phyloP scores from a whole-genome alignment of 495 filamentous ascomycete genomes.

The Penicillium paxilli region DNA sequence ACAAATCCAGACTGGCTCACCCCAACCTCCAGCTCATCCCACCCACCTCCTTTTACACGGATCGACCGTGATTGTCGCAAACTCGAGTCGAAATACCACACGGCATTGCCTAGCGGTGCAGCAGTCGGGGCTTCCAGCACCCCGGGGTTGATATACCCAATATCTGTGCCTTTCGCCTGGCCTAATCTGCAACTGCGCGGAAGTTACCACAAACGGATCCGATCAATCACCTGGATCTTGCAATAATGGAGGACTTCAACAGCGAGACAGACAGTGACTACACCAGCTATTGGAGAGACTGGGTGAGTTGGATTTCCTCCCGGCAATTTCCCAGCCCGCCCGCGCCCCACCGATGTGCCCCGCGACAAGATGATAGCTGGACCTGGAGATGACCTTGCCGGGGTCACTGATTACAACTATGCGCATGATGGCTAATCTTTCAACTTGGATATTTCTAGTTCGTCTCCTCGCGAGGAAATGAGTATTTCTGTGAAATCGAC shows the following conservation, averaged over 20 bases:
- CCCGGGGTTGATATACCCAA: conserved; percentile 34
- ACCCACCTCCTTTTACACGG: background rate
- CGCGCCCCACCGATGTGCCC: conserved; percentile 4
- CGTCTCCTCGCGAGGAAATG: conserved; percentile 94
- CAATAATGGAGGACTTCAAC: conserved; percentile 87
- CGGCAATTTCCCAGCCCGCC: background rate
- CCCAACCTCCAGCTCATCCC: conserved; percentile 6
- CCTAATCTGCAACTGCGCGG: conserved; percentile 6
- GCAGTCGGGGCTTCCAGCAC: conserved; percentile 29
- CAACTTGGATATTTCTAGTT: conserved; percentile 60
- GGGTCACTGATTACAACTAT: background rate
- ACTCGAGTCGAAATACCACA: background rate
- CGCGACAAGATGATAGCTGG: background rate
- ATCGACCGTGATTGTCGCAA: background rate
- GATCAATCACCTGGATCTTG: conserved; percentile 1
- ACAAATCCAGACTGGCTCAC: conserved; percentile 2
- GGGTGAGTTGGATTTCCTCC: conserved; percentile 63
- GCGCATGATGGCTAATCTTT: conserved; percentile 14
- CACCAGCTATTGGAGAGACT: conserved; percentile 98
- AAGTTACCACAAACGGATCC: conserved; percentile 4
- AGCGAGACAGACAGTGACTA: conserved; percentile 99
- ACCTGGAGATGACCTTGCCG: background rate
- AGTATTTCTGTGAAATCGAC: conserved; percentile 99
- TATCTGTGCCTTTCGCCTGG: conserved; percentile 28
- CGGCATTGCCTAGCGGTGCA: conserved; percentile 19